Evolutionary conservation across 2,329 filamentous ascomycete species (phyloP).

Genomic region (Rutstroemia sp.): DNA sequence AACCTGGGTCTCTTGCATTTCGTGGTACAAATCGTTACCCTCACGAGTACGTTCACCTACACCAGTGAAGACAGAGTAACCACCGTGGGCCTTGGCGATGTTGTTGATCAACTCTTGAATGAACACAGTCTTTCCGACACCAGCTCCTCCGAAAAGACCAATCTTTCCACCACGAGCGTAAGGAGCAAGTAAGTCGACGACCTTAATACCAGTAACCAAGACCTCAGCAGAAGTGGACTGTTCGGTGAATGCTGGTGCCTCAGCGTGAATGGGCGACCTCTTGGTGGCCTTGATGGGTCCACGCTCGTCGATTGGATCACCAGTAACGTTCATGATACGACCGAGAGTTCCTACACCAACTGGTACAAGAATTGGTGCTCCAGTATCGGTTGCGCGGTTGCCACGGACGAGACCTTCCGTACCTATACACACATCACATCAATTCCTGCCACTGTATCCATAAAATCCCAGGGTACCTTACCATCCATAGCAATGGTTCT

Average conservation of each 20-base stretch:
- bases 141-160: constrained; percentile 99
- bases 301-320: constrained; percentile 99
- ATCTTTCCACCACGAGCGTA: constrained; percentile 99
- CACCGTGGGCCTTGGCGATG: constrained; percentile 99
- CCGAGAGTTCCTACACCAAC: constrained; percentile 90
- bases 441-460: constrained; percentile 18
- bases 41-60: constrained; percentile 99
- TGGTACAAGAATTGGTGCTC: constrained; percentile 90
- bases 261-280: constrained; percentile 84
- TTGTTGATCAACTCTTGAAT: constrained; percentile 99
- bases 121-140: constrained; percentile 99
- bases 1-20: constrained; percentile 99
- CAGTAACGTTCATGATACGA: constrained; percentile 99
- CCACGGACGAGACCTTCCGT: constrained; percentile 99
- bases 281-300: constrained; percentile 93
- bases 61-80: constrained; percentile 99
- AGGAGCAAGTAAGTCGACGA: constrained; percentile 96
- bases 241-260: constrained; percentile 85
- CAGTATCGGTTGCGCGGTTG: constrained; percentile 76
- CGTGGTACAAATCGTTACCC: constrained; percentile 99
- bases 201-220: constrained; percentile 99
- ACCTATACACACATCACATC: constrained; percentile 47
- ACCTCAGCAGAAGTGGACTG: constrained; percentile 96
- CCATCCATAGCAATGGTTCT: constrained; percentile 99
- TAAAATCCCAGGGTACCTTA: constrained; percentile 40